Conservation (phyloP, 2,329 filamentous ascomycete species). For the Botrytis pseudocinerea region DNA sequence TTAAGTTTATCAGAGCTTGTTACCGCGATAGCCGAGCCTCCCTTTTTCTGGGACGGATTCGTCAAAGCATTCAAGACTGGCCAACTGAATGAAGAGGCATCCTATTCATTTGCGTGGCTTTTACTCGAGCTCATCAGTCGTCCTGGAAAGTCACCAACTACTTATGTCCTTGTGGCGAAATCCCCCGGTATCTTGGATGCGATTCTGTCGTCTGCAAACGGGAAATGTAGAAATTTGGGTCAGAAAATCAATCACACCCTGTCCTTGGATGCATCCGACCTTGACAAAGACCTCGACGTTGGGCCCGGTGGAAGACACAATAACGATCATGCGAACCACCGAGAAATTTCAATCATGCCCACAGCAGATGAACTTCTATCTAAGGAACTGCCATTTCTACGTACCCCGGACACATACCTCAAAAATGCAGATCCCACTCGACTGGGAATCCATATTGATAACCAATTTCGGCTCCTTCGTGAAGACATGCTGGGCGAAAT, state of each 20-base stretch:
- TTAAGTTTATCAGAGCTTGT: slow-evolving; percentile 48
- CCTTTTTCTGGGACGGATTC: slow-evolving; percentile 50
- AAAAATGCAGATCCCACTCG: slow-evolving; percentile 44
- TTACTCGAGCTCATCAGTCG: slow-evolving; percentile 48
- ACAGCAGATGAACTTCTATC: slow-evolving; percentile 65
- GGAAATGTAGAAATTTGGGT: slow-evolving; percentile 41
- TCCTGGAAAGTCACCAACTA: slow-evolving; percentile 31
- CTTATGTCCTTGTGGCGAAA: slow-evolving; percentile 38
- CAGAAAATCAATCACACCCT: slow-evolving; percentile 48
- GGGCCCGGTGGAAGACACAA: slow-evolving; percentile 68
- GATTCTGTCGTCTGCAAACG: slow-evolving; percentile 30
- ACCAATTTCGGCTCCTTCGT: slow-evolving; percentile 69
- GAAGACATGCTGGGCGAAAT: slow-evolving; percentile 72
- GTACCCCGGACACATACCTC: slow-evolving; percentile 50
- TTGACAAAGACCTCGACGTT: slow-evolving; percentile 14
- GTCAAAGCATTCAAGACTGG: slow-evolving; percentile 36
- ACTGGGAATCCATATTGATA: slow-evolving; percentile 59
- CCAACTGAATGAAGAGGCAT: slow-evolving; percentile 37
- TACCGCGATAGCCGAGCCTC: slow-evolving; percentile 50
- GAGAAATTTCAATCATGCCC: slow-evolving; percentile 62
- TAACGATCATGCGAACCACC: slow-evolving; percentile 66
- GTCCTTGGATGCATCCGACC: slow-evolving; percentile 28
- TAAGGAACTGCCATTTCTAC: slow-evolving; percentile 54
- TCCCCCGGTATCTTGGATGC: slow-evolving; percentile 35
- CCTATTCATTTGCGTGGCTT: slow-evolving; percentile 46